phyloP scores from a whole-genome alignment of 495 filamentous ascomycete species.

The Thozetella sp. region DNA sequence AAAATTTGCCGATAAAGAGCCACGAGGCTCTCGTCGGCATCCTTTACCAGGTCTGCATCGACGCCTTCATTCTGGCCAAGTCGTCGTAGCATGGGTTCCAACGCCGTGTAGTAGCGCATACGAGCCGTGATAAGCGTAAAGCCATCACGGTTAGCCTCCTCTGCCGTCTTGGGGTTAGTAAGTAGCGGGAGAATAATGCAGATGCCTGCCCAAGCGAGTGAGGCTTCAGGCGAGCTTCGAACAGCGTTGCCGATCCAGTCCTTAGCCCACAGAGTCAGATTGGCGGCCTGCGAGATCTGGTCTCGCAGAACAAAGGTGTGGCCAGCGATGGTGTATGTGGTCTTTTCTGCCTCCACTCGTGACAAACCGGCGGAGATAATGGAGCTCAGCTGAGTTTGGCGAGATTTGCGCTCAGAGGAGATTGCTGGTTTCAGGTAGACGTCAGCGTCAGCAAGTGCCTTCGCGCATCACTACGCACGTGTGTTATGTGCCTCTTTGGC shows the following conservation, averaged over 20 bases:
- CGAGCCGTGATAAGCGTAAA: slow-evolving; percentile 22
- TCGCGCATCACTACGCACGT: background rate
- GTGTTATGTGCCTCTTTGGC: background rate
- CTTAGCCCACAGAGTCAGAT: slow-evolving; percentile 13
- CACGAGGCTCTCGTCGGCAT: too few species aligned
- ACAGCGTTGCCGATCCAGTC: slow-evolving; percentile 18
- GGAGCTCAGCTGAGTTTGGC: slow-evolving; percentile 5
- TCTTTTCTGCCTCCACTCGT: slow-evolving; percentile 10
- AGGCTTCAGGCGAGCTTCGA: slow-evolving; percentile 19
- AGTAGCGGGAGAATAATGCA: slow-evolving; percentile 24
- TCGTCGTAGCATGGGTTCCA: slow-evolving; percentile 18
- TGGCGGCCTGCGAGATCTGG: slow-evolving; percentile 14
- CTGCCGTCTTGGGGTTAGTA: slow-evolving; percentile 17
- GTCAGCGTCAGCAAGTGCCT: background rate
- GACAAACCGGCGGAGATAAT: slow-evolving; percentile 12
- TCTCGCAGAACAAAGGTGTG: slow-evolving; percentile 16
- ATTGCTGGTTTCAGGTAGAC: background rate
- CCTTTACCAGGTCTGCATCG: too few species aligned
- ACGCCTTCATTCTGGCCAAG: too few species aligned
- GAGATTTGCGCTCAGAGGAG: background rate
- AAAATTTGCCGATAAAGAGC: too few species aligned
- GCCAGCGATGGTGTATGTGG: slow-evolving; percentile 13
- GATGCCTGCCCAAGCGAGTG: slow-evolving; percentile 23
- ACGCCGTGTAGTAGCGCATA: slow-evolving; percentile 19
- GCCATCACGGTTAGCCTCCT: slow-evolving; percentile 22